Base-by-base conservation (phyloP, 164 flowering plant species). In the Vitis rupestris region DNA sequence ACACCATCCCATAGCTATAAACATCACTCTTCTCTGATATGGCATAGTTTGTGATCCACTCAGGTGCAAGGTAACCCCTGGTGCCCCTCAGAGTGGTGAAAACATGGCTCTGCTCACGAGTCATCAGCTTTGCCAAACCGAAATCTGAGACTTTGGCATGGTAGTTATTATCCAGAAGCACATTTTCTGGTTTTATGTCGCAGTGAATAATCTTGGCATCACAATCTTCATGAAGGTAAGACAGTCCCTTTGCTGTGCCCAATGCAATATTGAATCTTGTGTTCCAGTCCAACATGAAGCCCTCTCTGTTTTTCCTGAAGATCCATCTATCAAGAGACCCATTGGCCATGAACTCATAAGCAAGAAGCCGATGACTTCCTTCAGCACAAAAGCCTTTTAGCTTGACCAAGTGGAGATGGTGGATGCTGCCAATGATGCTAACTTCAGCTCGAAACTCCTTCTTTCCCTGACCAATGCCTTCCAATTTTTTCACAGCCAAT, bases 1-100 rank as follows among this genome's bases (percentile, higher is more conserved):
- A 66, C 66, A 88, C 80, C 88, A 85, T 85, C 2, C 92, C 92
- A 31, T 82, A 86, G 81, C 92, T 86, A 50, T 85, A 88, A 23
- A 88, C 90, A 68, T 86, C 92, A 50, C 90, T 86, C 78, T 88
- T 88, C 68, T 88, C 92, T 5, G 90, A 88, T 72, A 88, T 88
- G 17, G 90, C 92, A 54, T 81, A 81, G 82, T 74, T 83, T n/a
- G 84, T 81, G 74, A 83, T 78, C 86, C 86, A 83, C 29, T 83
- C 86, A 2, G 86, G 86, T 19, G 86, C 86, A 29, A 83, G 80
- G 70, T 83, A 83, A 17, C 86, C 86, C 44, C 86, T 63, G 1
- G 86, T 83, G 54, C 86, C 86, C 65, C 86, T 61, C 44, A 83
- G 47, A 1, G 83, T 83, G 0, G 86, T 83, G 67, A 78, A 83